Conservation (phyloP, 495 filamentous ascomycete species). For the Lophium mytilinum region DNA sequence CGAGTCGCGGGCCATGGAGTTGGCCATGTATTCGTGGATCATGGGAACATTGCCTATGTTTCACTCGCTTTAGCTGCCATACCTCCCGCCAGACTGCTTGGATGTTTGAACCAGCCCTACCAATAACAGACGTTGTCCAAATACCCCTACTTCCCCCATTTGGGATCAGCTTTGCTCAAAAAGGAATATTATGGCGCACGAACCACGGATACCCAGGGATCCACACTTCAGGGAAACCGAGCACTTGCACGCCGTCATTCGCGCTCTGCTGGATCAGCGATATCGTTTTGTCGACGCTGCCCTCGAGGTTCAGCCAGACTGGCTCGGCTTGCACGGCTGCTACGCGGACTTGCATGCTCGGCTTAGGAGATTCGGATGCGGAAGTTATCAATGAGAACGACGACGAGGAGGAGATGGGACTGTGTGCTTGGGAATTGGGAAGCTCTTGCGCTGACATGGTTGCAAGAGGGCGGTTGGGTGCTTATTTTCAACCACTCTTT, state of each 20-base stretch:
- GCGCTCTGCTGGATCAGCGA: constrained; percentile 29
- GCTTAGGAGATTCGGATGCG: background rate
- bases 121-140: constrained; percentile 19
- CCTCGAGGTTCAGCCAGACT: constrained; percentile 31
- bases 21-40: constrained; percentile 28
- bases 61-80: no score
- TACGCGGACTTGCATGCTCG: constrained; percentile 6
- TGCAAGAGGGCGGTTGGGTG: no score
- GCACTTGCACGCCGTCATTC: constrained; percentile 25
- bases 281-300: constrained; percentile 28
- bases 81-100: background rate
- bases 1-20: constrained; percentile 28
- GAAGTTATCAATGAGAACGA: no score
- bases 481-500: no score
- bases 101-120: background rate
- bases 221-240: constrained; percentile 37
- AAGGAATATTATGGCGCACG: background rate
- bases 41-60: constrained; percentile 7
- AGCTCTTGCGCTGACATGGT: no score
- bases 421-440: no score
- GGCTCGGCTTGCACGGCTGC: constrained; percentile 9
- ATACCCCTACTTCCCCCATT: constrained; percentile 7
- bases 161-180: background rate
- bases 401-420: no score
- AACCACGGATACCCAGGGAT: constrained; percentile 37